These are phyloP conservation scores for Fusarium sp. DNA, from an alignment of 2,329 filamentous ascomycete species.

Conservation along the genomic window DNA sequence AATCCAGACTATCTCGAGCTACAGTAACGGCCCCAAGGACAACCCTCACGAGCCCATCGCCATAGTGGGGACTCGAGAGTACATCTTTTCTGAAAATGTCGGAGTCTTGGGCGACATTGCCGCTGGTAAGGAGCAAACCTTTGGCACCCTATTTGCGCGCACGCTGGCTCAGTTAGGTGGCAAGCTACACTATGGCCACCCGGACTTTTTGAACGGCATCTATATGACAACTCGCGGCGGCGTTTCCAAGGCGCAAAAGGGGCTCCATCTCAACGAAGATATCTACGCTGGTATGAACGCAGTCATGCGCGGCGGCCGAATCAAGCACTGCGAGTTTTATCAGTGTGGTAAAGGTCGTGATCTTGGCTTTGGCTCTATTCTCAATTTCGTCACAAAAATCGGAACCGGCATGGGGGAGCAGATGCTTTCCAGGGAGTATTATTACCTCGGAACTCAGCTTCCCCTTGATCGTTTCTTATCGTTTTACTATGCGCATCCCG, in stretches of 20 bases:
- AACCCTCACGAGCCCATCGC: slow-evolving; percentile 82
- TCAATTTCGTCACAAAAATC: slow-evolving; percentile 99
- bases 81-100: slow-evolving; percentile 99
- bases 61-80: slow-evolving; percentile 98
- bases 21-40: slow-evolving; percentile 90
- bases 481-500: slow-evolving; percentile 98
- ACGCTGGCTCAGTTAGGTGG: slow-evolving; percentile 96
- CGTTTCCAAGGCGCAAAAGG: slow-evolving; percentile 99
- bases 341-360: slow-evolving; percentile 99
- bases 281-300: slow-evolving; percentile 99
- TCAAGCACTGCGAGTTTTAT: slow-evolving; percentile 99
- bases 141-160: slow-evolving; percentile 97
- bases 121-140: slow-evolving; percentile 99
- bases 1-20: slow-evolving; percentile 95
- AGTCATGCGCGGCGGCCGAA: slow-evolving; percentile 91
- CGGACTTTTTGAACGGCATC: slow-evolving; percentile 98
- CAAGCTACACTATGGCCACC: slow-evolving; percentile 98
- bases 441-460: slow-evolving; percentile 97
- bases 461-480: slow-evolving; percentile 97
- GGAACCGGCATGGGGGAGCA: slow-evolving; percentile 99
- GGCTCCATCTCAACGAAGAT: slow-evolving; percentile 99
- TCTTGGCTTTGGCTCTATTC: slow-evolving; percentile 97
- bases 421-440: slow-evolving; percentile 98
- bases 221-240: slow-evolving; percentile 99
- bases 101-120: slow-evolving; percentile 98